These are phyloP conservation scores for Clitopilus hobsonii DNA, from an alignment of 768 basidiomycete species.

Conservation along the genomic window DNA sequence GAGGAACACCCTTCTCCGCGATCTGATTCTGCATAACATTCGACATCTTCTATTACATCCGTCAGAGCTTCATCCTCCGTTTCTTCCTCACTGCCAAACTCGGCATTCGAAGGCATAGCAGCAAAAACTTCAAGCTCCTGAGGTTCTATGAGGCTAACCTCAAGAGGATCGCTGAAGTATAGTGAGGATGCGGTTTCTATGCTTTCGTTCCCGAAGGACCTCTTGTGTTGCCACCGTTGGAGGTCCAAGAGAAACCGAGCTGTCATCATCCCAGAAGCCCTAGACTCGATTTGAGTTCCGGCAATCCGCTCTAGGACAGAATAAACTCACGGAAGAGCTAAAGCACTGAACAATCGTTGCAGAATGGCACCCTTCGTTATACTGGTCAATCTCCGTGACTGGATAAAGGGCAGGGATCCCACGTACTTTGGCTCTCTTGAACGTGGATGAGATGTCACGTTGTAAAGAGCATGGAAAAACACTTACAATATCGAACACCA, in stretches of 20 bases:
- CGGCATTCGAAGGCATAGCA: too few species aligned
- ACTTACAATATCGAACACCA: too few species aligned
- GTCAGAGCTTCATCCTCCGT: too few species aligned
- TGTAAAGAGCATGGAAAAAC: background rate
- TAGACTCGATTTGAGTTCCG: background rate
- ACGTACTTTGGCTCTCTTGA: background rate
- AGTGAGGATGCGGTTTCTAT: too few species aligned
- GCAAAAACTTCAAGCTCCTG: too few species aligned
- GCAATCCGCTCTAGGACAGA: background rate
- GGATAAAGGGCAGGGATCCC: too few species aligned
- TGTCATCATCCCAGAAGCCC: constrained; percentile 10
- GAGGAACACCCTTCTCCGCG: background rate
- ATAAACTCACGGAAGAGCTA: background rate
- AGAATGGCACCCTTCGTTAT: background rate
- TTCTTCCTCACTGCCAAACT: too few species aligned
- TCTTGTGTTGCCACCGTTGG: constrained; percentile 4
- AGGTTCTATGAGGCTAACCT: too few species aligned
- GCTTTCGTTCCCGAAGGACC: background rate
- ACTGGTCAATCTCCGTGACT: background rate
- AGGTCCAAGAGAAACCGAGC: constrained; percentile 9
- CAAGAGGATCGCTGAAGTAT: too few species aligned
- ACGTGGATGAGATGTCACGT: background rate
- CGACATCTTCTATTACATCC: too few species aligned
- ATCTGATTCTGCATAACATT: background rate
- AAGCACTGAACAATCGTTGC: background rate